These are phyloP conservation scores for Linderina pennispora DNA, from an alignment of 192 early-diverging fungal genomes.

Conservation along the genomic window DNA sequence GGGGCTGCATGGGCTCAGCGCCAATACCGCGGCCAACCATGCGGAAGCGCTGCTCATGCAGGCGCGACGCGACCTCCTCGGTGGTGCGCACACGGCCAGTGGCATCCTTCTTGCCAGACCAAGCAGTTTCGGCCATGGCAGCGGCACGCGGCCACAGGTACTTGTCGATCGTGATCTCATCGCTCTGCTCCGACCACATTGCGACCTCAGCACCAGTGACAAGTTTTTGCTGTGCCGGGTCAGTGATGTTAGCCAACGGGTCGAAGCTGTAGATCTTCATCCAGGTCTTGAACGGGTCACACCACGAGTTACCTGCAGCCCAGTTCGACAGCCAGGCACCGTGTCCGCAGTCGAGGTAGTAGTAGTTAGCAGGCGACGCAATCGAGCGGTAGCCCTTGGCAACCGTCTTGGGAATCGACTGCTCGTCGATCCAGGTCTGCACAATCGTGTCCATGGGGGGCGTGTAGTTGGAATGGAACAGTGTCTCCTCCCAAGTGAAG, in stretches of 20 bases:
- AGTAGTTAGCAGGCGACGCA: conserved; percentile 47
- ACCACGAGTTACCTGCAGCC: conserved; percentile 53
- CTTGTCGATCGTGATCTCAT: conserved; percentile 41
- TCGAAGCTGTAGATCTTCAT: conserved; percentile 53
- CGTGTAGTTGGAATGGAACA: conserved; percentile 36
- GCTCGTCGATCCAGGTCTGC: conserved; percentile 54
- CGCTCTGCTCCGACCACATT: conserved; percentile 58
- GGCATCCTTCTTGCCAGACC: conserved; percentile 52
- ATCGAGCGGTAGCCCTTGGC: conserved; percentile 52
- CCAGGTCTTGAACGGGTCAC: conserved; percentile 57
- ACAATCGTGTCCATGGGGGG: conserved; percentile 49
- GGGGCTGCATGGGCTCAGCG: conserved; percentile 58
- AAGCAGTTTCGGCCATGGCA: conserved; percentile 51
- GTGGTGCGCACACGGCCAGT: conserved; percentile 28
- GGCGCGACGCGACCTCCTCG: conserved; percentile 49
- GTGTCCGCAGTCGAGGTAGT: conserved; percentile 62
- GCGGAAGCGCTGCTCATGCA: conserved; percentile 56
- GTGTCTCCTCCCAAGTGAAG: conserved; percentile 64
- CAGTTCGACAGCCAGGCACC: conserved; percentile 59
- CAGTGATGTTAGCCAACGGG: conserved; percentile 40
- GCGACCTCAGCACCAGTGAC: conserved; percentile 54
- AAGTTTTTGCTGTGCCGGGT: conserved; percentile 34
- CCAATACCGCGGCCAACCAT: conserved; percentile 49
- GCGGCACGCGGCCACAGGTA: conserved; percentile 55
- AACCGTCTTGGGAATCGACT: conserved; percentile 38